Conservation (phyloP, 2,329 filamentous ascomycete species). For the Nigrospora osmanthi region DNA sequence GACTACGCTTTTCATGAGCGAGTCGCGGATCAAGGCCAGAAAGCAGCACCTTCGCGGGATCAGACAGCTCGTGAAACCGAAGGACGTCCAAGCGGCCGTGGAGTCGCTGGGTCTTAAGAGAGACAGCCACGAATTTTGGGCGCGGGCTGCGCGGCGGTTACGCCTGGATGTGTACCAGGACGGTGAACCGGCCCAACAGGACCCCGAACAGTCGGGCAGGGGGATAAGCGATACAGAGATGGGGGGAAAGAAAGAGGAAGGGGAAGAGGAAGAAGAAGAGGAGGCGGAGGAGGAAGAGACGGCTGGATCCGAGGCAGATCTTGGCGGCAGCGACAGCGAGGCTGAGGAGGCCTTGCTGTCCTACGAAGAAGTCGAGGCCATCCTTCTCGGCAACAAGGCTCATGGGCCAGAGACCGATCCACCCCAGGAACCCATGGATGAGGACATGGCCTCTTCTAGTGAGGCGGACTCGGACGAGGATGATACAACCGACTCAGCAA, state of each 20-base stretch:
- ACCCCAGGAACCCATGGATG: no score
- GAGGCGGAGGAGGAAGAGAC: slow-evolving; percentile 9
- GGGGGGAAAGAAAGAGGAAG: not conserved
- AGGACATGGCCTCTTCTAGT: no score
- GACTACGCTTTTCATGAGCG: slow-evolving; percentile 61
- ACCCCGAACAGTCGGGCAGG: slow-evolving; percentile 1
- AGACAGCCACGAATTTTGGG: slow-evolving; percentile 36
- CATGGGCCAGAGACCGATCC: no score
- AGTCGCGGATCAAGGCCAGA: slow-evolving; percentile 55
- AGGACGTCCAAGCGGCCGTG: slow-evolving; percentile 42
- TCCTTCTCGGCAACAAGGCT: no score
- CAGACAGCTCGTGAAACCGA: slow-evolving; percentile 24
- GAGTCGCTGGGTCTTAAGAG: slow-evolving; percentile 34
- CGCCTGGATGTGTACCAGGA: slow-evolving; percentile 38
- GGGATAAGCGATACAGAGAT: not conserved
- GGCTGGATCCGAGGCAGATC: not conserved
- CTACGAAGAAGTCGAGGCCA: slow-evolving; percentile 34
- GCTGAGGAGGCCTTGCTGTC: slow-evolving; percentile 23
- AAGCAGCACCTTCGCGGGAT: slow-evolving; percentile 13
- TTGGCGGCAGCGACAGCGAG: not conserved
- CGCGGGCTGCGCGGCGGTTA: slow-evolving; percentile 37
- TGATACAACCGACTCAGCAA: no score
- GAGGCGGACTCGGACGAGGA: no score
- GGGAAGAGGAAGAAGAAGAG: slow-evolving; percentile 7
- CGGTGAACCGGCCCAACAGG: not conserved